Base-by-base conservation (phyloP, 2,329 filamentous ascomycete species). In the Helotiales sp. region DNA sequence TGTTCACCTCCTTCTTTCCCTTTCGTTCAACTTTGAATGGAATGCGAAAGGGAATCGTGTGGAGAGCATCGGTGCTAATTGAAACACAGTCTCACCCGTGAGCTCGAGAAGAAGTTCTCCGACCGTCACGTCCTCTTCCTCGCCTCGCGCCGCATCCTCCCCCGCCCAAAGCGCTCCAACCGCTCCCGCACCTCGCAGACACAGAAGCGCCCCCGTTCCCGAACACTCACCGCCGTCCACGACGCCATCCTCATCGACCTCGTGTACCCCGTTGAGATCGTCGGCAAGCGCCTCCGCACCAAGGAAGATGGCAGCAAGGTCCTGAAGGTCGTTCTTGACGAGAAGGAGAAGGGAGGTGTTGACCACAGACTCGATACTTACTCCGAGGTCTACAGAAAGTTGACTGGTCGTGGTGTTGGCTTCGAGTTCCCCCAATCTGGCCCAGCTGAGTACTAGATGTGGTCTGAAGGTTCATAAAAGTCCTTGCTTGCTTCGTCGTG, bases 31-130 rank as follows among this genome's bases (percentile, higher is more conserved):
- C 34, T 28, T 43, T 22, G 15, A 10, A 26, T n/a, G n/a, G n/a
- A n/a, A n/a, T n/a, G n/a, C n/a, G n/a, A n/a, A n/a, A n/a, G n/a
- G n/a, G n/a, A n/a, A n/a, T n/a, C 28, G 10, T 28, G 6, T 26
- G 2, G 7, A 55, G n/a, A 26, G 10, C 8, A 28, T 11, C 10
- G 37, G 3, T 58, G 22, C 62, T 68, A 24, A 68, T 30, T 6
- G 17, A 24, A 7, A 26, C 24, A 54, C 72, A 98, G 95, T 82
- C 91, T 99, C 82, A 99, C 96, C 85, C 96, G 96, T 86, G 96
- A 99, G 89, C 94, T 99, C 82, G 96, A 99, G 92, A 99, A 99
- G 93, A 99, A 99, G 89, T 99, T 99, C 93, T 98, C 96, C 75
- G 96, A 99, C 89, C 96, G 96, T 85, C 96, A 99, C 85, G 96